Conservation (phyloP, 495 filamentous ascomycete genomes). For the Pseudoneurospora amorphoporcata region DNA sequence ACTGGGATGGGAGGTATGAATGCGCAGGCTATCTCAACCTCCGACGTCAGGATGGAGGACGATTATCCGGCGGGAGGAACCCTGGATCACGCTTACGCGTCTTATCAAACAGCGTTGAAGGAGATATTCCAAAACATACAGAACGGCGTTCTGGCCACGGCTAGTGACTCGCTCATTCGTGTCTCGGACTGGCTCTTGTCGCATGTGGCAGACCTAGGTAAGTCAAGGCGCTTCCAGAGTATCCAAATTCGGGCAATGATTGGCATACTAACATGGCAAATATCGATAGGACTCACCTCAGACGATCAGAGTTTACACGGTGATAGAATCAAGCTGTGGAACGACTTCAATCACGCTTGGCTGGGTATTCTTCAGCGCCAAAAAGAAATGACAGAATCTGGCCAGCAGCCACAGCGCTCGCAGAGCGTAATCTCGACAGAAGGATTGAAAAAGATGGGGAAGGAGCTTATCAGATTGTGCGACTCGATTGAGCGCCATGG, state of each 20-base stretch:
- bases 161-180: constrained; percentile 60
- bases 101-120: constrained; percentile 64
- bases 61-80: constrained; percentile 23
- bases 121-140: constrained; percentile 67
- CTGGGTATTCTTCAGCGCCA: constrained; percentile 78
- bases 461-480: constrained; percentile 69
- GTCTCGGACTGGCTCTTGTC: constrained; percentile 80
- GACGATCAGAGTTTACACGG: constrained; percentile 65
- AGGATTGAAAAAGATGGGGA: constrained; percentile 66
- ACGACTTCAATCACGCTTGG: constrained; percentile 93
- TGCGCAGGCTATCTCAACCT: constrained; percentile 25
- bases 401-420: constrained; percentile 47
- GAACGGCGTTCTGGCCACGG: constrained; percentile 61
- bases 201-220: constrained; percentile 77
- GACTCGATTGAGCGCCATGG: constrained; percentile 82
- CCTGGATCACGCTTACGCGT: constrained; percentile 56
- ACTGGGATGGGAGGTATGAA: constrained; percentile 30
- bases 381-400: constrained; percentile 61
- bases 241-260: constrained; percentile 12
- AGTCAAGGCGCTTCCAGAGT: constrained; percentile 23
- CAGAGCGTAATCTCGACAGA: constrained; percentile 58
- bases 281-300: constrained; percentile 31
- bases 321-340: constrained; percentile 75
- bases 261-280: neutral
- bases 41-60: constrained; percentile 36